Conservation (phyloP, 2,329 filamentous ascomycete species). For the Cladophialophora carrionii region DNA sequence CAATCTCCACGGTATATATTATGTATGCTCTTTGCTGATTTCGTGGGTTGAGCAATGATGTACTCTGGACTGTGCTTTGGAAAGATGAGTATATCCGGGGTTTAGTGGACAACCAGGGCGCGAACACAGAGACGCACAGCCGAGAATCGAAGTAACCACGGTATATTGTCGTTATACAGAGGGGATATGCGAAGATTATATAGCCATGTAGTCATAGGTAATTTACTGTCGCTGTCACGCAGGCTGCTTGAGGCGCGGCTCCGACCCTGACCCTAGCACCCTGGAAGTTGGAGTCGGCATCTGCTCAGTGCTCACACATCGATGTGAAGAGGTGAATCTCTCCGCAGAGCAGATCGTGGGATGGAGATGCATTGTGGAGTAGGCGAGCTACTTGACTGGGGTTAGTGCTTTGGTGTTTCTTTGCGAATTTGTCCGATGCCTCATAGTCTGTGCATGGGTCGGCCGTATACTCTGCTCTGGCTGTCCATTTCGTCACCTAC, state of each 20-base stretch:
- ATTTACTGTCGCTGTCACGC: neutral
- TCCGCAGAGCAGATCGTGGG: conserved; percentile 3
- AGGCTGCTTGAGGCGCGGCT: neutral
- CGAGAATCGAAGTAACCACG: too few relatives aligned
- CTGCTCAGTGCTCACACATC: too few relatives aligned
- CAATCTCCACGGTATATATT: neutral
- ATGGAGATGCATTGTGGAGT: neutral
- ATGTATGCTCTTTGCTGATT: neutral
- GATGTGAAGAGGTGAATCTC: neutral
- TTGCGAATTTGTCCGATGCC: neutral
- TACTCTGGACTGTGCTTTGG: too few relatives aligned
- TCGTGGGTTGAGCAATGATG: neutral
- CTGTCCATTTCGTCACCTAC: neutral
- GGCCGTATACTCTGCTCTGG: neutral
- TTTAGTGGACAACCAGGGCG: too few relatives aligned
- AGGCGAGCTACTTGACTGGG: conserved; percentile 12
- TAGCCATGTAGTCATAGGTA: neutral
- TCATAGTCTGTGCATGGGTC: neutral
- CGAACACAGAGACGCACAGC: too few relatives aligned
- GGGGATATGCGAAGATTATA: neutral
- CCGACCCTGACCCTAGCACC: neutral
- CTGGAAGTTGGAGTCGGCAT: conserved; percentile 6
- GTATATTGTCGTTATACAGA: neutral
- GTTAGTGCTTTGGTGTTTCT: neutral
- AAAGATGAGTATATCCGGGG: too few relatives aligned